Base-by-base conservation (phyloP, 768 basidiomycete genomes). In the Pseudohyphozyma bogoriensis region DNA sequence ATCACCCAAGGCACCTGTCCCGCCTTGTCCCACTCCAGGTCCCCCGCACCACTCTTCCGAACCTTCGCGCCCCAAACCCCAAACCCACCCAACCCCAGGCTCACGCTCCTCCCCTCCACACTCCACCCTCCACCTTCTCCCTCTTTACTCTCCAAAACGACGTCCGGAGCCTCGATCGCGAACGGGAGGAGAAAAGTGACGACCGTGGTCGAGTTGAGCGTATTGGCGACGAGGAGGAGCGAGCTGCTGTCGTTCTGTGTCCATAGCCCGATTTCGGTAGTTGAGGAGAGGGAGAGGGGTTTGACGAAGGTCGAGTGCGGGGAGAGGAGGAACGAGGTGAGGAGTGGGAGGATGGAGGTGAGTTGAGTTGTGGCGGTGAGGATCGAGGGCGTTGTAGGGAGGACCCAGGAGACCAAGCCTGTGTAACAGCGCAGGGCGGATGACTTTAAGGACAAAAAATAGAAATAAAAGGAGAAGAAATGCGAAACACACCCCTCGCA, bases 401-500 rank as follows among this genome's bases (percentile, higher is more conserved):
- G 32, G 3, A 22, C n/a, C 50, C 50, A 51, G 32, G 50, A 35
- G n/a, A 51, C 33, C 33, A 51, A 24, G 9, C 50, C 50, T 51
- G 33, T 9, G 50, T 4, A 24, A 12, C 22, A 44, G 42, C 42
- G 15, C 40, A 51, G 20, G 16, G 12, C 10, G 50, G 10, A 12
- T 24, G 24, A n/a, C 2, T 22, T 13, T 10, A 26, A 46, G 36
- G 33, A 6, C 7, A 3, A 24, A 22, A 35, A 24, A 5, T 32
- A 7, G 22, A n/a, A 12, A 5, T n/a, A n/a, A n/a, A n/a, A n/a
- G n/a, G n/a, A n/a, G n/a, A n/a, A n/a, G n/a, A n/a, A n/a, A n/a
- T n/a, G n/a, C n/a, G 3, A 15, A 33, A 35, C 33, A 22, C 22
- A 51, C 50, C 50, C 4, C 33, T 51, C 0, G 76, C 84, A 9